These are phyloP conservation scores for Francoa sonchifolia DNA, from an alignment of 441 rosid species.

Conservation along the genomic window DNA sequence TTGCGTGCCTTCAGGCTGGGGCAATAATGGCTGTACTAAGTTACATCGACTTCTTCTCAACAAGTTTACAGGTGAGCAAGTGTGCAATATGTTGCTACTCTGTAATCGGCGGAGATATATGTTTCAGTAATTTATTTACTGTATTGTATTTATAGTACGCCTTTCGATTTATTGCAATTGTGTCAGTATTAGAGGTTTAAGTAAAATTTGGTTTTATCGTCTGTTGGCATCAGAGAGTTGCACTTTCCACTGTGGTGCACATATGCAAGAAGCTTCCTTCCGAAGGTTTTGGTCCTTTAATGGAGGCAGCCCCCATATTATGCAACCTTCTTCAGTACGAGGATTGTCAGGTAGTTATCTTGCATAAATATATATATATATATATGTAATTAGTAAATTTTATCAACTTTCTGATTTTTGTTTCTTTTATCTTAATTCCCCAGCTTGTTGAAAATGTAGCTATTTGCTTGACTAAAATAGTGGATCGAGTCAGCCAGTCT, in stretches of 20 bases:
- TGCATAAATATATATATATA: too few species aligned
- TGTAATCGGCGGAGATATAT: too few species aligned
- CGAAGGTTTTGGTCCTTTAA: constrained; percentile 38
- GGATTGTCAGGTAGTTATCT: constrained; percentile 64
- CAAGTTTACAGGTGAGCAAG: constrained; percentile 66
- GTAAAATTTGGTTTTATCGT: constrained; percentile 1
- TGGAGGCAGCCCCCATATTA: constrained; percentile 83
- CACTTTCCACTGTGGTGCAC: constrained; percentile 83
- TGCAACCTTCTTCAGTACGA: constrained; percentile 87
- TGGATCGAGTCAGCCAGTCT: constrained; percentile 56
- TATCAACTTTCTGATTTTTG: constrained; percentile 6
- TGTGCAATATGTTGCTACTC: constrained; percentile 3
- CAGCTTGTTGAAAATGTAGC: constrained; percentile 94
- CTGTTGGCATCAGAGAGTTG: constrained; percentile 61
- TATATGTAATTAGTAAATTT: too few species aligned
- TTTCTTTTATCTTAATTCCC: constrained; percentile 13
- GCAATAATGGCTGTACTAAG: constrained; percentile 79
- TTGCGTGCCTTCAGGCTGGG: constrained; percentile 79
- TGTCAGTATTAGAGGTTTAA: not conserved
- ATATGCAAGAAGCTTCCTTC: constrained; percentile 81
- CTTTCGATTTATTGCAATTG: not conserved
- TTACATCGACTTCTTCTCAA: constrained; percentile 78
- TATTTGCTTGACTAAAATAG: constrained; percentile 71
- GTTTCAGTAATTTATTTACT: too few species aligned
- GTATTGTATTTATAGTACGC: constrained; percentile 2